A percentile compares a stretch with the other conserved stretches of the same genome.
These are phyloP conservation scores for Trichosporon faecale DNA, from an alignment of 1,284 basidiomycete species.

Conservation along the genomic window DNA sequence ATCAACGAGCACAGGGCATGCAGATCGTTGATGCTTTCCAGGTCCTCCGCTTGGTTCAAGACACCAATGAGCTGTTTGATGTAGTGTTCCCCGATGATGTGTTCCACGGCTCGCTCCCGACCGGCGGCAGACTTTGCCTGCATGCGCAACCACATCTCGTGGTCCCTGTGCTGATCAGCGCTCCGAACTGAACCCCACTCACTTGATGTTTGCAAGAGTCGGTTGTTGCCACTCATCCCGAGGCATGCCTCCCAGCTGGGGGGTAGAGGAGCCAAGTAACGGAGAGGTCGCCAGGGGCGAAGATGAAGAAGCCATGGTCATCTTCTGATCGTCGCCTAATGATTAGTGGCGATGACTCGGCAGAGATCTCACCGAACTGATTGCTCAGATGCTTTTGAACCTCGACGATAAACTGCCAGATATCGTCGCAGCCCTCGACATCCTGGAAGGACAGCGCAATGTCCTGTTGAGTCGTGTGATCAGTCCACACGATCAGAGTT, in stretches of 20 bases:
- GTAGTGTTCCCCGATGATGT: constrained; percentile 71
- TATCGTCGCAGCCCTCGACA: constrained; percentile 89
- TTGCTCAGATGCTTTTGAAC: constrained; percentile 64
- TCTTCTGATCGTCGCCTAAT: constrained; percentile 34
- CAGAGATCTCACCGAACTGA: constrained; percentile 30
- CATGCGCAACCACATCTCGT: constrained; percentile 45
- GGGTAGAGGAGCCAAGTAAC: constrained; percentile 29
- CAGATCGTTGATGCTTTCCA: constrained; percentile 82
- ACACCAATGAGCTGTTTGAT: constrained; percentile 81
- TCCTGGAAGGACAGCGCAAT: constrained; percentile 98
- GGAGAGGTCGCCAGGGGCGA: constrained; percentile 43
- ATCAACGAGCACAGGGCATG: constrained; percentile 88
- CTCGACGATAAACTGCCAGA: constrained; percentile 95
- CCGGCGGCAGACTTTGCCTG: constrained; percentile 43
- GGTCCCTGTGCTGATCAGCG: constrained; percentile 36
- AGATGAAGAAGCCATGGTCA: constrained; percentile 38
- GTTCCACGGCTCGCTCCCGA: constrained; percentile 72
- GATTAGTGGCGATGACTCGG: constrained; percentile 4
- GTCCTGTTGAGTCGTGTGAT: constrained; percentile 80
- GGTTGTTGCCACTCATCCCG: constrained; percentile 38
- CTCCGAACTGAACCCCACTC: constrained; percentile 20
- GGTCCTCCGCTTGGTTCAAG: constrained; percentile 82
- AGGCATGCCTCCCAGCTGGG: constrained; percentile 11
- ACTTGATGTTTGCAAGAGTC: constrained; percentile 45
- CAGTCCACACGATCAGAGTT: constrained; percentile 98